Base-by-base conservation (phyloP, 108 stramenopile genomes). In the Cyclotella distinguenda region DNA sequence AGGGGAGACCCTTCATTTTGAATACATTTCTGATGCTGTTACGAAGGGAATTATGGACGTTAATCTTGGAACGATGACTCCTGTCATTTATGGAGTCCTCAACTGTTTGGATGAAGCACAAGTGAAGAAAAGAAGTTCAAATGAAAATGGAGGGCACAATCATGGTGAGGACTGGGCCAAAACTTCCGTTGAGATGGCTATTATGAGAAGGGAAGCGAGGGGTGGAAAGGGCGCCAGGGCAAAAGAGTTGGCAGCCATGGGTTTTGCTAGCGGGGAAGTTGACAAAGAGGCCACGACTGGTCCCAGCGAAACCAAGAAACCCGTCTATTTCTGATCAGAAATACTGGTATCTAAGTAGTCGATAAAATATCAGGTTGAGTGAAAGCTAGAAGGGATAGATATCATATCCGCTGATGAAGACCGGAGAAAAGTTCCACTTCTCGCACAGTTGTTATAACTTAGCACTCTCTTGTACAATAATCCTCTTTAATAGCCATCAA, bases 1-100 rank as follows among this genome's bases (percentile, higher is more conserved):
- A 80, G 99, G 99, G 4, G 97, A 97, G 21, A 99, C 99, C 22
- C 84, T 92, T 81, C 99, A 99, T 70, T 99, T 98, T 70, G 99
- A 99, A 85, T 97, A 98, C 81, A 99, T 99, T 76, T 81, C 89
- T 50, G 94, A 96, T 27, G 86, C 97, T 40, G 94, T 93, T 10
- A 64, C 94, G 40, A 80, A 82, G 55, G 99, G 97, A 13, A 79
- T 99, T 56, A 99, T 98, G 97, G 89, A 82, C 69, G 97, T 98
- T 12, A 85, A 84, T 30, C 66, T 98, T 49, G 82, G 87, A 57
- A 95, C 95, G 0, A 62, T 59, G 22, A 77, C 78, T 6, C 97
- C 97, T 0, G 64, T 86, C 55, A 84, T 97, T 26, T 97, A 97
- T 72, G 99, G 99, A 16, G 94, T 92, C 13, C 68, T 95, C 69